Conservation (phyloP, 106 monocot genomes). For the Allium cepa region DNA sequence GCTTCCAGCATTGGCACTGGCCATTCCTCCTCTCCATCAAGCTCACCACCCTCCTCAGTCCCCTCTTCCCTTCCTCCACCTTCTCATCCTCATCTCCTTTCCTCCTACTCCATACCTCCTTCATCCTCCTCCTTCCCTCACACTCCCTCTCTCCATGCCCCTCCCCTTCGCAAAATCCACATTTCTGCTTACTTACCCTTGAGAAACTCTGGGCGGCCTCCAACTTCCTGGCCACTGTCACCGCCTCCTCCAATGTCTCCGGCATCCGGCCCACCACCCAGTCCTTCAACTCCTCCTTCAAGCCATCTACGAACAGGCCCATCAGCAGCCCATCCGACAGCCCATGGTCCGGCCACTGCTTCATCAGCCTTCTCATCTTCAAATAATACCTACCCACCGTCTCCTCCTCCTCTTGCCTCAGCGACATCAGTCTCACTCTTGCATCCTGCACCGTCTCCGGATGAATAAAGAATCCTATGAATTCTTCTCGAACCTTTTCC, state of each 20-base stretch:
- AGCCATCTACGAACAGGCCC: slow-evolving; percentile 65
- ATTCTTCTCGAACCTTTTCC: slow-evolving; percentile 19
- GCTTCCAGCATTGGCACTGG: slow-evolving; percentile 36
- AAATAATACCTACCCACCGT: slow-evolving; percentile 16
- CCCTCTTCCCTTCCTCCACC: slow-evolving; percentile 10
- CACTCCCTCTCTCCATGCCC: slow-evolving; percentile 46
- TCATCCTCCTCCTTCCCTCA: slow-evolving; percentile 57
- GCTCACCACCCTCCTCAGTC: slow-evolving; percentile 25
- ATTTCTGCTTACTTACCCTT: slow-evolving; percentile 17
- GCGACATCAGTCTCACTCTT: slow-evolving; percentile 13
- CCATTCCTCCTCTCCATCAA: slow-evolving; percentile 21
- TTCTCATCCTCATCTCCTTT: slow-evolving; percentile 5
- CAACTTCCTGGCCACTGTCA: slow-evolving; percentile 46
- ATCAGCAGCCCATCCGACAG: slow-evolving; percentile 46
- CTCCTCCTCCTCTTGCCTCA: slow-evolving; percentile 20
- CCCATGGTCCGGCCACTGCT: slow-evolving; percentile 69
- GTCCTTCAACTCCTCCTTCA: slow-evolving; percentile 50
- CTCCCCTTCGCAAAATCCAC: slow-evolving; percentile 64
- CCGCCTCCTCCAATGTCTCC: slow-evolving; percentile 54
- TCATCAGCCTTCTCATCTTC: slow-evolving; percentile 37
- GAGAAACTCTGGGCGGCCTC: slow-evolving; percentile 26
- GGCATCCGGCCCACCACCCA: slow-evolving; percentile 53
- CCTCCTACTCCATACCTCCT: slow-evolving; percentile 46
- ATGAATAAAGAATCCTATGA: slow-evolving; percentile 13
- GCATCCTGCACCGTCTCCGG: slow-evolving; percentile 7